Evolutionary conservation across 2,329 filamentous ascomycete species (phyloP).

Genomic region (Fusarium sp.): DNA sequence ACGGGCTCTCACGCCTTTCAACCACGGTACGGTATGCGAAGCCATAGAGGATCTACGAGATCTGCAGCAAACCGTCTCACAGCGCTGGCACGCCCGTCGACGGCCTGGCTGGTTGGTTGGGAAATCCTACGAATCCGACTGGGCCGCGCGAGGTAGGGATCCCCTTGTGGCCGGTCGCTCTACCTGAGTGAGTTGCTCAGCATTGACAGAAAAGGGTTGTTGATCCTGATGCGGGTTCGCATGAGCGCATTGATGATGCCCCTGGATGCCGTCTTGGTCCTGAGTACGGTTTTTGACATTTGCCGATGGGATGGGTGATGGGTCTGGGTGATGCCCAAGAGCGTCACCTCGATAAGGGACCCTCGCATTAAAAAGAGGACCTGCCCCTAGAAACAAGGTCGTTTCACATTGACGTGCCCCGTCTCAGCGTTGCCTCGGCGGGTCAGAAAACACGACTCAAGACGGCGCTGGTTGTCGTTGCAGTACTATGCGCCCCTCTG

Average conservation of each 20-base stretch:
- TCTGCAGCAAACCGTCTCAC: constrained; percentile 18
- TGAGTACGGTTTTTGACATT: background rate
- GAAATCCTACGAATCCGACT: constrained; percentile 1
- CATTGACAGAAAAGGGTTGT: constrained; percentile 6
- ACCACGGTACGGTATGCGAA: constrained; percentile 12
- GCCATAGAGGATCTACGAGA: constrained; percentile 25
- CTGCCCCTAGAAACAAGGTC: constrained; percentile 29
- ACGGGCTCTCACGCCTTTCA: background rate
- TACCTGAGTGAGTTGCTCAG: constrained; percentile 9
- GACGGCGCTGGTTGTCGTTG: constrained; percentile 26
- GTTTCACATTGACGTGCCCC: constrained; percentile 41
- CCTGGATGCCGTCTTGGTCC: constrained; percentile 4
- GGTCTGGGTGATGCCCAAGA: background rate
- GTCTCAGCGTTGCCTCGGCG: constrained; percentile 40
- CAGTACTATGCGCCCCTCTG: constrained; percentile 1
- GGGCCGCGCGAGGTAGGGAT: constrained; percentile 6
- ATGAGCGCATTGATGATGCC: constrained; percentile 15
- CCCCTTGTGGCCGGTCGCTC: constrained; percentile 13
- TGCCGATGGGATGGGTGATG: background rate
- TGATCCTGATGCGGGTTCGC: constrained; percentile 15
- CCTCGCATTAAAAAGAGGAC: constrained; percentile 36
- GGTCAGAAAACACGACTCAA: constrained; percentile 37
- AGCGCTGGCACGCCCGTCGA: background rate
- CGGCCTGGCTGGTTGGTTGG: background rate
- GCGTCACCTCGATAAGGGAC: background rate